Conservation (phyloP, 768 basidiomycete genomes). For the Psilocybe cubensis region DNA sequence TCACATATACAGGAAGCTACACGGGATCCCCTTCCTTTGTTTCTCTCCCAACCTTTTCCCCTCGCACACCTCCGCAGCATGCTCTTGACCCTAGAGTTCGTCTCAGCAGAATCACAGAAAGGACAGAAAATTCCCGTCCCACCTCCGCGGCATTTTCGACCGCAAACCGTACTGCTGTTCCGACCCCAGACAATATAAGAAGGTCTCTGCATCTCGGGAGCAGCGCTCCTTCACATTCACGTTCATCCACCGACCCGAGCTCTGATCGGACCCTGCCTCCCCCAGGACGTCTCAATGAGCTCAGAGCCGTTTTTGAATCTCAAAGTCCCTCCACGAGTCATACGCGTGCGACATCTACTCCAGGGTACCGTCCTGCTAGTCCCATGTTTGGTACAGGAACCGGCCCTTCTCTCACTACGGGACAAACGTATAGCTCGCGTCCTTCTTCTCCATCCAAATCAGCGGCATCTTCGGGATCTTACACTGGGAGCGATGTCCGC, state of each 20-base stretch:
- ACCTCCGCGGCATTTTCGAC: constrained; percentile 43
- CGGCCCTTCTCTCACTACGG: constrained; percentile 30
- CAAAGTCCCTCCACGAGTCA: constrained; percentile 49
- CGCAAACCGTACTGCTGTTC: constrained; percentile 37
- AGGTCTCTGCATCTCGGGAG: constrained; percentile 47
- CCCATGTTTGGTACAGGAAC: constrained; percentile 38
- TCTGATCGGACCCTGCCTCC: constrained; percentile 48
- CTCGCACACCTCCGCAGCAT: constrained; percentile 38
- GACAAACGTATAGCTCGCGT: constrained; percentile 41
- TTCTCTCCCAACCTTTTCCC: constrained; percentile 42
- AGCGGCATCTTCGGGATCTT: constrained; percentile 37
- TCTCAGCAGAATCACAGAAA: constrained; percentile 80
- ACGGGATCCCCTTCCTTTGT: constrained; percentile 52
- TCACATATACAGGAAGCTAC: constrained; percentile 44
- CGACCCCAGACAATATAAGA: constrained; percentile 48
- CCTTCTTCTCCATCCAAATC: constrained; percentile 53
- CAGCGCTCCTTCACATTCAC: constrained; percentile 46
- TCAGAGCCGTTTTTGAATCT: constrained; percentile 75
- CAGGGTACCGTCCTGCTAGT: constrained; percentile 42
- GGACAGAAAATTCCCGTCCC: constrained; percentile 75
- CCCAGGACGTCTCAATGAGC: constrained; percentile 65
- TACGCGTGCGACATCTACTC: constrained; percentile 56
- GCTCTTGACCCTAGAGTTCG: constrained; percentile 42
- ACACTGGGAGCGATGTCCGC: constrained; percentile 34
- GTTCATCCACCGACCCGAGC: constrained; percentile 62